These are phyloP conservation scores for Pyrenopolyporus hunteri DNA, from an alignment of 495 filamentous ascomycete species.

Conservation along the genomic window DNA sequence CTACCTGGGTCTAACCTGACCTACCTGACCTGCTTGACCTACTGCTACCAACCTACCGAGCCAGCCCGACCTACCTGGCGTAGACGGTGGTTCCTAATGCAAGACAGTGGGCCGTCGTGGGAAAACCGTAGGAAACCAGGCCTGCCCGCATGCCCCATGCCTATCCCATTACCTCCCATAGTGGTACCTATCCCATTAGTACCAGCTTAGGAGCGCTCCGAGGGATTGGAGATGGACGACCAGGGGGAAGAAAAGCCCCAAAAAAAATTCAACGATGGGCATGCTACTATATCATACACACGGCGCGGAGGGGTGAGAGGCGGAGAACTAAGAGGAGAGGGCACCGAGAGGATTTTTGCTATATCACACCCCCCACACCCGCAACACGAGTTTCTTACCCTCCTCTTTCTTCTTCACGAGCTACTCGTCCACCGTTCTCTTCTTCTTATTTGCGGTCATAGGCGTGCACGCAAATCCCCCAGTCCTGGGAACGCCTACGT, in stretches of 20 bases:
- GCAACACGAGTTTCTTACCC: constrained; percentile 55
- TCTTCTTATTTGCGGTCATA: constrained; percentile 57
- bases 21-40: neutral
- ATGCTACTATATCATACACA: neutral
- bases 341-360: constrained; percentile 40
- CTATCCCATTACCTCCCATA: constrained; percentile 17
- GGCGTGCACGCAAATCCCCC: constrained; percentile 64
- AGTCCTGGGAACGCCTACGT: constrained; percentile 61
- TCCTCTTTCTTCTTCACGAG: constrained; percentile 56
- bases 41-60: neutral
- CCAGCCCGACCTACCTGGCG: constrained; percentile 1
- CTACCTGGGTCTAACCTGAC: constrained; percentile 17
- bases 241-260: neutral
- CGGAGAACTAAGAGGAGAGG: constrained; percentile 14
- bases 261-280: constrained; percentile 13
- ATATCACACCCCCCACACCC: constrained; percentile 53
- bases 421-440: constrained; percentile 54
- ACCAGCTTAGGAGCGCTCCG: constrained; percentile 39
- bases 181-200: constrained; percentile 2
- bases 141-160: constrained; percentile 22
- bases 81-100: constrained; percentile 38
- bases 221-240: constrained; percentile 22
- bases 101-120: constrained; percentile 38
- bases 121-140: constrained; percentile 23
- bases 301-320: constrained; percentile 12